A percentile compares a stretch with the other conserved stretches of the same genome.
Evolutionary conservation across 78 protist genomes (phyloP).

Genomic region (Mastigamoeba balamuthi): DNA sequence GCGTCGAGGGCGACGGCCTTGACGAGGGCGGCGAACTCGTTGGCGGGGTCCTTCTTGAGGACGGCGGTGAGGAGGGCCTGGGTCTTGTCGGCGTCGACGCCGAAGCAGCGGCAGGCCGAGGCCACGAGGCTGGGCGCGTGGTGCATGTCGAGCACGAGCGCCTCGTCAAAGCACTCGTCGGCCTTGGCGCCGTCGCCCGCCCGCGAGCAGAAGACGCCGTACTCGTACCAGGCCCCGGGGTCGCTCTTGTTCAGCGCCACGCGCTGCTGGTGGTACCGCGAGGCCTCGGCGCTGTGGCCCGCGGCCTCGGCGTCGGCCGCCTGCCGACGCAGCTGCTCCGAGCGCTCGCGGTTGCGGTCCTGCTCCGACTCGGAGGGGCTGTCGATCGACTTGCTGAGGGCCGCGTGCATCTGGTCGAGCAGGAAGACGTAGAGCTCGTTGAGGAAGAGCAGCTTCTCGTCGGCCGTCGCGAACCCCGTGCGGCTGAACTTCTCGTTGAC

Average conservation of each 20-base stretch:
- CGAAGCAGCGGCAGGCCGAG: constrained; percentile 2
- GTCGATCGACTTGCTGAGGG: not conserved
- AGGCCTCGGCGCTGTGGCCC: not conserved
- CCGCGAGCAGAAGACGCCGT: constrained; percentile 13
- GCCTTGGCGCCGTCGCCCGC: constrained; percentile 10
- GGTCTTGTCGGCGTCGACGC: too few species aligned
- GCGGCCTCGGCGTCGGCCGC: too few species aligned
- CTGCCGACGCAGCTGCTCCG: not conserved
- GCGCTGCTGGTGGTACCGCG: constrained; percentile 13
- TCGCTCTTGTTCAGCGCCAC: not conserved
- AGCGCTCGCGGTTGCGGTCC: too few species aligned
- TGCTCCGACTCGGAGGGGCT: not conserved
- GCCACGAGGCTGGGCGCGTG: not conserved
- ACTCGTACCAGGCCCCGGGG: constrained; percentile 18
- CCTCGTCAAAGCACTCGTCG: constrained; percentile 35
- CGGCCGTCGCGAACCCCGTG: not conserved
- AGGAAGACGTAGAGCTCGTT: constrained; percentile 21
- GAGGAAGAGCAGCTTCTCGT: not conserved
- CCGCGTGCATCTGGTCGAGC: not conserved
- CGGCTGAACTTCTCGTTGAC: constrained; percentile 8
- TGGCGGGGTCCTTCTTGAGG: too few species aligned
- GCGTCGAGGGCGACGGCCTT: not conserved
- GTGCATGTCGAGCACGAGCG: constrained; percentile 7
- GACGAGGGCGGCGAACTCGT: not conserved
- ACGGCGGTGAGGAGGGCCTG: too few species aligned